phyloP scores from a whole-genome alignment of 768 basidiomycete genomes.

The Leccinum boreale region DNA sequence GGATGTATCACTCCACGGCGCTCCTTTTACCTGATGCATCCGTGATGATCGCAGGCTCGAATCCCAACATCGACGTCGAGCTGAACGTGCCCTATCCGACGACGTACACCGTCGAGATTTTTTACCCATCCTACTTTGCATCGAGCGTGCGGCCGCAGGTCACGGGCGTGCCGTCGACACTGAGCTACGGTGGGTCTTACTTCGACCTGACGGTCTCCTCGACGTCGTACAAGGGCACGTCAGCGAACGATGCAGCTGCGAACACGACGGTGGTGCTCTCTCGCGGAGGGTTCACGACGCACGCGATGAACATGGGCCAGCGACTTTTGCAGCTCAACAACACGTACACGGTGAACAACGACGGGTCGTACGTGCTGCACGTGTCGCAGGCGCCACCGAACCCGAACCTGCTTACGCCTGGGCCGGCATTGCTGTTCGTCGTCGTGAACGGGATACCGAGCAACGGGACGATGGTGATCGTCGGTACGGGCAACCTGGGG shows the following conservation, averaged over 20 bases:
- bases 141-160: conserved; percentile 66
- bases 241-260: conserved; percentile 64
- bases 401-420: conserved; percentile 84
- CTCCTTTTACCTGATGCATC: conserved; percentile 87
- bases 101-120: conserved; percentile 79
- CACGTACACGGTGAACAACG: conserved; percentile 76
- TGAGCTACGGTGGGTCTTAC: conserved; percentile 78
- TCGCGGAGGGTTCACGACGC: conserved; percentile 84
- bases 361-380: conserved; percentile 75
- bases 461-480: conserved; percentile 69
- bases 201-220: conserved; percentile 76
- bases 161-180: conserved; percentile 62
- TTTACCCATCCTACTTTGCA: conserved; percentile 89
- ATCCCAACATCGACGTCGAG: conserved; percentile 87
- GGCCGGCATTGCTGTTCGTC: conserved; percentile 81
- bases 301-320: conserved; percentile 89
- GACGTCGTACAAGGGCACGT: conserved; percentile 58
- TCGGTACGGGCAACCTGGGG: conserved; percentile 79
- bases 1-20: conserved; percentile 90
- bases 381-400: conserved; percentile 82
- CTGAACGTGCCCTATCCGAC: conserved; percentile 62
- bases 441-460: conserved; percentile 83
- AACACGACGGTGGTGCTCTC: conserved; percentile 74
- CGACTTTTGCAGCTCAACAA: conserved; percentile 78
- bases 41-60: conserved; percentile 87